These are phyloP conservation scores for Talaromyces islandicus DNA, from an alignment of 2,329 filamentous ascomycete genomes.

Conservation along the genomic window DNA sequence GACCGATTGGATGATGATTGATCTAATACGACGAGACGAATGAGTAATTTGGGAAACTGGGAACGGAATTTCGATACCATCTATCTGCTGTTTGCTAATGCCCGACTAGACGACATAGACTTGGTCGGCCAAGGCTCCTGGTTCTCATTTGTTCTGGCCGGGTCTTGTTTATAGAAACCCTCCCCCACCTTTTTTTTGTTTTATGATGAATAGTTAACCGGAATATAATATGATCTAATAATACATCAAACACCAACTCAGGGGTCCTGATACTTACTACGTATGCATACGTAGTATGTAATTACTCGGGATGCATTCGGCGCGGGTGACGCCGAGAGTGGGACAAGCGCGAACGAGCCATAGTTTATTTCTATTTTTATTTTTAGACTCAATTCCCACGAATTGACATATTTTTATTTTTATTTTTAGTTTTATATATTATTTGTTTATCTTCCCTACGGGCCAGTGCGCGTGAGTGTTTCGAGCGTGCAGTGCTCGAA, in stretches of 20 bases:
- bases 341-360: neutral
- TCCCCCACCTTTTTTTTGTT: neutral
- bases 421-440: neutral
- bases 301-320: neutral
- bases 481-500: neutral
- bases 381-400: neutral
- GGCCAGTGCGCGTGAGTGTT: neutral
- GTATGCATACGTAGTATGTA: neutral
- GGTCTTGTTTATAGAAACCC: neutral
- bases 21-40: neutral
- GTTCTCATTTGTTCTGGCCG: neutral
- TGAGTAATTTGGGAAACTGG: neutral
- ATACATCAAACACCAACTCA: neutral
- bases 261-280: neutral
- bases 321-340: neutral
- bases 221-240: conserved; percentile 2
- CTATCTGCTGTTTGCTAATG: neutral
- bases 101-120: neutral
- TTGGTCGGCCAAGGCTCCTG: neutral
- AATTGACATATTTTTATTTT: neutral
- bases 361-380: neutral
- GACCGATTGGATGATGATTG: neutral
- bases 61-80: neutral
- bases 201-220: neutral
- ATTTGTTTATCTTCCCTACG: neutral